Evolutionary conservation across 345 rosid species (phyloP).

Genomic region (Aquilaria yunnanensis): DNA sequence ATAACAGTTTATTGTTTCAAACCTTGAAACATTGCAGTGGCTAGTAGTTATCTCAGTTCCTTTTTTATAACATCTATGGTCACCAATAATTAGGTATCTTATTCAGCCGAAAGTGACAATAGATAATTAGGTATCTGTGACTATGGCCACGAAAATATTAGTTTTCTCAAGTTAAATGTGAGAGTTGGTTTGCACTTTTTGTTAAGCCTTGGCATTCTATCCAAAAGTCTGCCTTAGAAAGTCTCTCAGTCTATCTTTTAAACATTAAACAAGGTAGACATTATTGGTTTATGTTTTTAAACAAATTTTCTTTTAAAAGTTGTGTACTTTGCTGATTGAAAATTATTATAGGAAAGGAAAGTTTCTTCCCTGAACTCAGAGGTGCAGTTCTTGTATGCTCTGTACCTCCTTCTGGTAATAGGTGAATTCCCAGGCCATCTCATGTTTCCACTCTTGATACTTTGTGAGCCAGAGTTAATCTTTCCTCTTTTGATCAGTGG

Average conservation of each 20-base stretch:
- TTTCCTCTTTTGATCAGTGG: constrained; percentile 43
- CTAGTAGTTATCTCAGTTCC: no score
- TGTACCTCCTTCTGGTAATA: constrained; percentile 91
- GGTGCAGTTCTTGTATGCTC: constrained; percentile 80
- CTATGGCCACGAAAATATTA: no score
- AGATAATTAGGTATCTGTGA: no score
- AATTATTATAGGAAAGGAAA: constrained; percentile 26
- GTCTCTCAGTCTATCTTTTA: not conserved
- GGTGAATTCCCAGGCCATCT: constrained; percentile 38
- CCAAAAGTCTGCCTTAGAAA: no score
- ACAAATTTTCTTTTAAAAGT: constrained; percentile 1
- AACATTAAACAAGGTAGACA: not conserved
- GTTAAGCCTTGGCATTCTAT: no score
- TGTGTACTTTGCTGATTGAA: constrained; percentile 13
- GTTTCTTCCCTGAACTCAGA: constrained; percentile 47
- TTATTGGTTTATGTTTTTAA: not conserved
- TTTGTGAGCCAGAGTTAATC: constrained; percentile 2
- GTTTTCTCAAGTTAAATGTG: no score
- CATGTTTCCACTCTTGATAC: not conserved
- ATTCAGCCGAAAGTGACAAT: no score
- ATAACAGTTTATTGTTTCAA: no score
- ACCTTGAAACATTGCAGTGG: no score
- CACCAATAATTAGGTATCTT: no score
- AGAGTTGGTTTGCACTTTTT: no score
- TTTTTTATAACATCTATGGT: no score